Conservation (phyloP, 108 stramenopile genomes). For the Cyclotella choctawhatcheeana region DNA sequence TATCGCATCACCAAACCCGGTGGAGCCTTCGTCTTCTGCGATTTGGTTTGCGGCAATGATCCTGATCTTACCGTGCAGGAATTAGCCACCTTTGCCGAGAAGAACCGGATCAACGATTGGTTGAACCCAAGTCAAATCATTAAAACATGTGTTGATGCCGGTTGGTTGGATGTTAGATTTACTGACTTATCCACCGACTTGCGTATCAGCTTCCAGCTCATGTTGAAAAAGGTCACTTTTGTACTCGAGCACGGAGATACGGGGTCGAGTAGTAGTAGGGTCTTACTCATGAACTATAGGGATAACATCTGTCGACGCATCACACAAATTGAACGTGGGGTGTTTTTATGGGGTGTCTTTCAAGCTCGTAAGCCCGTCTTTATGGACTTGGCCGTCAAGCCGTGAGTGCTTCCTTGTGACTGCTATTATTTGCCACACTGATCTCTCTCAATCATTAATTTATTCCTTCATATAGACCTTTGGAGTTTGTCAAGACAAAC, state of each 20-base stretch:
- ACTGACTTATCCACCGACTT: constrained; percentile 60
- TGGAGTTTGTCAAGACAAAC: constrained; percentile 38
- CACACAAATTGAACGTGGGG: constrained; percentile 59
- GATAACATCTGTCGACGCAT: constrained; percentile 52
- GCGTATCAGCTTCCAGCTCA: constrained; percentile 53
- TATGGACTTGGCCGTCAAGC: constrained; percentile 45
- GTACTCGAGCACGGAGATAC: constrained; percentile 44
- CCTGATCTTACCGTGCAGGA: constrained; percentile 52
- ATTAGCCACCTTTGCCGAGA: constrained; percentile 45
- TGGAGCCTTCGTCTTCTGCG: constrained; percentile 63
- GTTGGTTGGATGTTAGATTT: constrained; percentile 60
- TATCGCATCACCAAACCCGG: constrained; percentile 62
- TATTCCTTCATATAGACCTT: too few relatives aligned
- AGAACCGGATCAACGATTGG: constrained; percentile 64
- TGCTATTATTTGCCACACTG: too few relatives aligned
- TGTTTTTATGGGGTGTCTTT: constrained; percentile 69
- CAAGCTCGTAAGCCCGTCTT: constrained; percentile 56
- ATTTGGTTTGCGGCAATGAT: constrained; percentile 61
- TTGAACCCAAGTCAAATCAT: constrained; percentile 53
- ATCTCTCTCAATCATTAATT: too few relatives aligned
- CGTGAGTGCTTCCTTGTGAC: too few relatives aligned
- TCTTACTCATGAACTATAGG: constrained; percentile 47
- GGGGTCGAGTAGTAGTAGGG: constrained; percentile 34
- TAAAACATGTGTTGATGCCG: constrained; percentile 35
- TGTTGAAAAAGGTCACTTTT: constrained; percentile 59